Evolutionary conservation across 1,139 yeast genomes (phyloP).

Genomic region (Saccharomyces hybrid): DNA sequence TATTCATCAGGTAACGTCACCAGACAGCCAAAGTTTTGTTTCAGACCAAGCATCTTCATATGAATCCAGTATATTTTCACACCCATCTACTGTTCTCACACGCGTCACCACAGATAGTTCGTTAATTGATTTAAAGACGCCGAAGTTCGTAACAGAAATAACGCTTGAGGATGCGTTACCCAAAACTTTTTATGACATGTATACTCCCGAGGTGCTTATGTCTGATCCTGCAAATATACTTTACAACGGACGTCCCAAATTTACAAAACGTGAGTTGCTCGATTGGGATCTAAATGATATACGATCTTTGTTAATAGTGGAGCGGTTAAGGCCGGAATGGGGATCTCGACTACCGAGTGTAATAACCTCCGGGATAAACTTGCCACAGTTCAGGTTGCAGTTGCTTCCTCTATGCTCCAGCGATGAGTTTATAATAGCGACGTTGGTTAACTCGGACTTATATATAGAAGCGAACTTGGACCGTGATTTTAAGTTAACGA

Average conservation of each 20-base stretch:
- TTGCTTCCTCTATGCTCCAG: slow-evolving; percentile 44
- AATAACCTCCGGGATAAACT: slow-evolving; percentile 10
- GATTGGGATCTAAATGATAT: slow-evolving; percentile 63
- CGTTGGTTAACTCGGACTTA: slow-evolving; percentile 48
- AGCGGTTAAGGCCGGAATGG: slow-evolving; percentile 47
- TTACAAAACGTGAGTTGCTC: slow-evolving; percentile 50
- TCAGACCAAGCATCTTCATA: slow-evolving; percentile 21
- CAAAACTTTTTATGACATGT: slow-evolving; percentile 17
- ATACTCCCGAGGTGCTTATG: slow-evolving; percentile 40
- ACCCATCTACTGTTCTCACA: slow-evolving; percentile 19
- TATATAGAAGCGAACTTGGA: slow-evolving; percentile 32
- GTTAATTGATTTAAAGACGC: slow-evolving; percentile 6
- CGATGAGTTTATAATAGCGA: slow-evolving; percentile 42
- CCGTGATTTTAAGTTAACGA: slow-evolving; percentile 42
- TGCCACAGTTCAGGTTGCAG: slow-evolving; percentile 35
- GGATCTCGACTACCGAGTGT: slow-evolving; percentile 42
- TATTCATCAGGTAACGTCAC: slow-evolving; percentile 3
- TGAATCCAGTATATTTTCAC: slow-evolving; percentile 27
- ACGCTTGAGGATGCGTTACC: slow-evolving; percentile 42
- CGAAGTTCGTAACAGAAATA: slow-evolving; percentile 17
- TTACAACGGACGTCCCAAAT: slow-evolving; percentile 50
- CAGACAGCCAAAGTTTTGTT: slow-evolving; percentile 14
- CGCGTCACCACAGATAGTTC: slow-evolving; percentile 11
- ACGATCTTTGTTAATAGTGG: slow-evolving; percentile 52
- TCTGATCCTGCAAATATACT: slow-evolving; percentile 34